These are phyloP conservation scores for Hibiscus mutabilis DNA, from an alignment of 345 rosid genomes.

Conservation along the genomic window DNA sequence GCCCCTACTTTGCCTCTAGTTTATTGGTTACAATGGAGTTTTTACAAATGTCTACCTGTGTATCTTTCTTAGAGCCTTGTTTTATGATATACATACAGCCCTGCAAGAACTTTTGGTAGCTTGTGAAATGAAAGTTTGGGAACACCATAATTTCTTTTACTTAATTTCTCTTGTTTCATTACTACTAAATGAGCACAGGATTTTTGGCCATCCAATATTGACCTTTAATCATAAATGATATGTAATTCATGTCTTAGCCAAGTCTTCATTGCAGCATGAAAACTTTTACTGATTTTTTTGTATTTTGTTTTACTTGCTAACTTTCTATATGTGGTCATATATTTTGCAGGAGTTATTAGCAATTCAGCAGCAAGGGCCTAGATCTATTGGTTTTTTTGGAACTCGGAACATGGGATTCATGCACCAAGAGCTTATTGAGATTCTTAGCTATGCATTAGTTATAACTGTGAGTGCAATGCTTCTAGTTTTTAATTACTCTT, in stretches of 20 bases:
- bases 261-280: not conserved
- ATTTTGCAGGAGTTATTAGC: slow-evolving; percentile 87
- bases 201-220: not conserved
- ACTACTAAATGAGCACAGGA: not conserved
- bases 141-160: not conserved
- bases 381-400: slow-evolving; percentile 94
- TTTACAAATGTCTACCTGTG: not conserved
- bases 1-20: no score
- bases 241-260: not conserved
- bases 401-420: slow-evolving; percentile 97
- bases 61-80: not conserved
- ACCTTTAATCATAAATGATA: not conserved
- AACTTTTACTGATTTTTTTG: not conserved
- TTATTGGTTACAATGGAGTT: not conserved
- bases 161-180: not conserved
- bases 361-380: slow-evolving; percentile 98
- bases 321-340: not conserved
- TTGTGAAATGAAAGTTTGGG: not conserved
- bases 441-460: slow-evolving; percentile 98
- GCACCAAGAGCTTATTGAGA: slow-evolving; percentile 98
- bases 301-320: not conserved
- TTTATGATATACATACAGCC: not conserved
- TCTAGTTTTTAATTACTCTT: not conserved
- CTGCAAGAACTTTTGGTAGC: not conserved
- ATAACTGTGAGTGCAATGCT: slow-evolving; percentile 64